These are phyloP conservation scores for Rhizopus stolonifer DNA, from an alignment of 371 early-diverging fungal species.

Conservation along the genomic window DNA sequence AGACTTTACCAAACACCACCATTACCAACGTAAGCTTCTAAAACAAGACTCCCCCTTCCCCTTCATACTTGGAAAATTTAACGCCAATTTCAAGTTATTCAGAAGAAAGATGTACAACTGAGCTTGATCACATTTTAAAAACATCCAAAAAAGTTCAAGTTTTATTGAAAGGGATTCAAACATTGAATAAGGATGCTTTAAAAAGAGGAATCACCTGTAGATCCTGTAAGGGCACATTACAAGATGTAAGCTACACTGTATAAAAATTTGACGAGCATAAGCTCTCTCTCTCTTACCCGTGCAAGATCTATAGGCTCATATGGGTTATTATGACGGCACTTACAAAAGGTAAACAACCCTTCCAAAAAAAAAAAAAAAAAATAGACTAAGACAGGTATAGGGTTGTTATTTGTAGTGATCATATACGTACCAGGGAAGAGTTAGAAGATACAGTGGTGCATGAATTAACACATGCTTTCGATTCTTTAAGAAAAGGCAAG, in stretches of 20 bases:
- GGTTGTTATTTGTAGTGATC: conserved; percentile 46
- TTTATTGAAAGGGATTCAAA: conserved; percentile 35
- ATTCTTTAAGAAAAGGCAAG: conserved; percentile 35
- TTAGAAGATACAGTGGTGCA: conserved; percentile 46
- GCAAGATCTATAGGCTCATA: conserved; percentile 19
- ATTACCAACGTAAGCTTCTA: conserved; percentile 24
- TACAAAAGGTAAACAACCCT: conserved; percentile 33
- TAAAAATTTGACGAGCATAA: not conserved
- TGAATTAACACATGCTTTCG: conserved; percentile 51
- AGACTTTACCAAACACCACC: conserved; percentile 23
- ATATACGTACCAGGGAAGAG: conserved; percentile 35
- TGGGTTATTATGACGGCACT: conserved; percentile 44
- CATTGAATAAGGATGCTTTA: conserved; percentile 34
- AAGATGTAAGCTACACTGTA: conserved; percentile 24
- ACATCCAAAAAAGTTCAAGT: conserved; percentile 29
- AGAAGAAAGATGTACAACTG: conserved; percentile 38
- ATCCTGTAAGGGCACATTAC: conserved; percentile 39
- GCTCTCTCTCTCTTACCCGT: no score
- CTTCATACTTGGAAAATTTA: no score
- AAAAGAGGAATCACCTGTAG: conserved; percentile 43
- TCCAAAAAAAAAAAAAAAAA: no score
- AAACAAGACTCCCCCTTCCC: no score
- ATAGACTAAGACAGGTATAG: no score
- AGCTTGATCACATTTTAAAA: conserved; percentile 34
- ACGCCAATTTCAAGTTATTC: conserved; percentile 15